Evolutionary conservation across 2,329 filamentous ascomycete genomes (phyloP).

Genomic region (Ceratocystis ficicola): DNA sequence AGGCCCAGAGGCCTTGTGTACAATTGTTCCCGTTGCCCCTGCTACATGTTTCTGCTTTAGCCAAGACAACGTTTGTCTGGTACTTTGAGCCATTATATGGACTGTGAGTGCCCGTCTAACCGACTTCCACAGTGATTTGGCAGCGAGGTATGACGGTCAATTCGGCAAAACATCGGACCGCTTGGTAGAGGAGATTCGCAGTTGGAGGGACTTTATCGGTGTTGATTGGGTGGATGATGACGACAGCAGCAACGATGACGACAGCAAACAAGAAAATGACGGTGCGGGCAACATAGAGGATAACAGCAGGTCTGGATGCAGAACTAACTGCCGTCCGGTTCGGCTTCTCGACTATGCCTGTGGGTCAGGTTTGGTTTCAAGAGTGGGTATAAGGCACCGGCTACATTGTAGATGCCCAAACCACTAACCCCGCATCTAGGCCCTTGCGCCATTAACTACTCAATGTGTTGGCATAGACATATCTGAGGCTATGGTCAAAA

Average conservation of each 20-base stretch:
- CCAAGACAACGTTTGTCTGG: neutral
- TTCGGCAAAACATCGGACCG: slow-evolving; percentile 38
- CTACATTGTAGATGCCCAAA: neutral
- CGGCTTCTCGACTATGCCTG: slow-evolving; percentile 65
- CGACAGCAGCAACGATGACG: slow-evolving; percentile 30
- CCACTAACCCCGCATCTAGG: slow-evolving; percentile 30
- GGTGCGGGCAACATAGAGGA: neutral
- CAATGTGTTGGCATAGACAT: slow-evolving; percentile 58
- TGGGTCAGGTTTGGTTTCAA: slow-evolving; percentile 54
- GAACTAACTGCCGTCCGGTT: slow-evolving; percentile 28
- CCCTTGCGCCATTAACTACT: slow-evolving; percentile 49
- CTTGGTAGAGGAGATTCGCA: slow-evolving; percentile 43
- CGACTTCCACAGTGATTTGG: neutral
- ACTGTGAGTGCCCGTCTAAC: neutral
- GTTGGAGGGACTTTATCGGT: slow-evolving; percentile 48
- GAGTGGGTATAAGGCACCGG: slow-evolving; percentile 34
- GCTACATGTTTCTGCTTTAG: neutral
- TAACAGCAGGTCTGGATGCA: neutral
- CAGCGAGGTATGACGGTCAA: slow-evolving; percentile 11
- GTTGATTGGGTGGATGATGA: slow-evolving; percentile 40
- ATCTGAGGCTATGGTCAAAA: slow-evolving; percentile 55
- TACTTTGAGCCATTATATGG: no score
- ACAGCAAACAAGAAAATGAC: neutral
- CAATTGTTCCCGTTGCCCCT: neutral
- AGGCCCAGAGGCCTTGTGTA: neutral